Evolutionary conservation across 805 yeast genomes (phyloP).

Genomic region (Huiozyma sinensis): DNA sequence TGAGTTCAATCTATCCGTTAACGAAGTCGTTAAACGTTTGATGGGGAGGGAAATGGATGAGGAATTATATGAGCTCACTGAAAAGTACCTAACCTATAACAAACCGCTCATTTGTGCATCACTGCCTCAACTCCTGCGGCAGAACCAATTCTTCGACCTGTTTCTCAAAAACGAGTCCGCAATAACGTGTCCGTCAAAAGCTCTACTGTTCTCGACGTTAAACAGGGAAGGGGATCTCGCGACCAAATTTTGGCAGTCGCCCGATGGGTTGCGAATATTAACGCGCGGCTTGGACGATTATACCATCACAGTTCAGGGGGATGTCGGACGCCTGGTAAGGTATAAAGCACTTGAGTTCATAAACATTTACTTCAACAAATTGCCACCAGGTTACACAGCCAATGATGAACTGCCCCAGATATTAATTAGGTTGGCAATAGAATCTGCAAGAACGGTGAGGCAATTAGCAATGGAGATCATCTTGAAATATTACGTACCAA

Average conservation of each 20-base stretch:
- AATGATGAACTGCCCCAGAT: not conserved
- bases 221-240: not conserved
- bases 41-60: not conserved
- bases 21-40: not conserved
- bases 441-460: slow-evolving; percentile 40
- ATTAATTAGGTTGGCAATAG: slow-evolving; percentile 46
- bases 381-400: not conserved
- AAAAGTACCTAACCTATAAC: slow-evolving; percentile 10
- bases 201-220: slow-evolving; percentile 9
- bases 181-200: slow-evolving; percentile 12
- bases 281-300: slow-evolving; percentile 54
- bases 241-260: not conserved
- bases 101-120: slow-evolving; percentile 12
- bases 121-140: slow-evolving; percentile 8
- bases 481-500: not conserved
- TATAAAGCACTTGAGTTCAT: slow-evolving; percentile 37
- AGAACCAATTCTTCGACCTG: slow-evolving; percentile 2
- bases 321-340: slow-evolving; percentile 77
- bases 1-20: slow-evolving; percentile 1
- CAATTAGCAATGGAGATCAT: not conserved
- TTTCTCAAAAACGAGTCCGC: slow-evolving; percentile 3
- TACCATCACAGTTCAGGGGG: slow-evolving; percentile 73
- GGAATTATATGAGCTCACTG: slow-evolving; percentile 6
- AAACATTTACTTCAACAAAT: slow-evolving; percentile 14
- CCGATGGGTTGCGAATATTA: not conserved